Evolutionary conservation across 805 yeast species (phyloP), one percentile per base, ranked within the genome.

Genomic region (Suhomyces sp.): DNA sequence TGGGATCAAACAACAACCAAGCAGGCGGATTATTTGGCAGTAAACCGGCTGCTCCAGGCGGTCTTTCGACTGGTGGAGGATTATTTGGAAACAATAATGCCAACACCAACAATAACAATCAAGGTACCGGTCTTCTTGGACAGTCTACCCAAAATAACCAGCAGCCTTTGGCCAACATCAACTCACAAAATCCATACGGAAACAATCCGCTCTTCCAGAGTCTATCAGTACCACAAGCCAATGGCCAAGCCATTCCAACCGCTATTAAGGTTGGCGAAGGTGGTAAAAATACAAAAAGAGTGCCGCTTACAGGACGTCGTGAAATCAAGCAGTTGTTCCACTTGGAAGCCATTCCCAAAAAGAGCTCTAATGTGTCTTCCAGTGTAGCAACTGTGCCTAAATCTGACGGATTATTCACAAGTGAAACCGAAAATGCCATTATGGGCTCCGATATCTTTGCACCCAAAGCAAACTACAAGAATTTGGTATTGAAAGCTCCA

Each of bases 381-480:
- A n/a, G 12, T 5, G 26, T 5, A 3, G 8, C 17, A 5, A 22
- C 19, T 12, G 27, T 23, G 17, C 12, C 27, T 9, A 42, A 46
- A 46, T 15, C 48, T 3, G 42, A 29, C 22, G 38, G 48, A 12
- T 41, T 48, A 27, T 48, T 33, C 73, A 74, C 74, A 53, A 60
- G 77, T 26, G 67, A 73, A 26, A 82, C 89, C 4, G 92, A 88
- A 65, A 78, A 80, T 50, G 87, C 89, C 4, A 86, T 89, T 55
- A 68, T 87, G 54, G 74, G 86, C 2, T 82, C 90, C n/a, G 87
- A 83, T 42, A 82, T 88, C 4, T 88, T 88, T 65, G 81, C 86
- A 3, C 90, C 90, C 33, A 78, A 83, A 49, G 71, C 74, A 42
- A 80, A 78, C 54, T 75, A 81, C 56, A 81, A 81, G 48, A 76